Evolutionary conservation across 495 filamentous ascomycete genomes (phyloP).

Genomic region (Aspergillus hancockii): DNA sequence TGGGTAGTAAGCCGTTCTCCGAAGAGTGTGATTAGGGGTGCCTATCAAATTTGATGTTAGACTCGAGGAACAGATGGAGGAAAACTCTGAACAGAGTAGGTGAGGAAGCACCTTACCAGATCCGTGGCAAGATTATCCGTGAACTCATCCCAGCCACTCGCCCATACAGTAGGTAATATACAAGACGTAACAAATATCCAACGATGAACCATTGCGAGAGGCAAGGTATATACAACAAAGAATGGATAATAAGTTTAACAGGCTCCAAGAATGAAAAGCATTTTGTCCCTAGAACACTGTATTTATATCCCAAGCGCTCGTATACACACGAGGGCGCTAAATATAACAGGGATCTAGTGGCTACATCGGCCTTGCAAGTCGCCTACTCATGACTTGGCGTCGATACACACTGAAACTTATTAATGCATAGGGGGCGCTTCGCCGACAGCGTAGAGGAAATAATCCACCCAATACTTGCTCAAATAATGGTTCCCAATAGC

Average conservation of each 20-base stretch:
- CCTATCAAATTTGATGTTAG: constrained; percentile 23
- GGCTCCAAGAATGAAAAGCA: not conserved
- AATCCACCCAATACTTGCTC: not conserved
- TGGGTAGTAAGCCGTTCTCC: constrained; percentile 59
- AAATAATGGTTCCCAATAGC: not conserved
- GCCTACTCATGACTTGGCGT: constrained; percentile 18
- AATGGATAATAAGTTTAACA: not conserved
- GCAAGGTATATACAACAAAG: constrained; percentile 5
- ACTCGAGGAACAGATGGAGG: too few species aligned
- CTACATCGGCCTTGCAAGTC: constrained; percentile 8
- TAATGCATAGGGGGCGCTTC: constrained; percentile 4
- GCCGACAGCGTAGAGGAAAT: not conserved
- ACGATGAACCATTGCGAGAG: constrained; percentile 11
- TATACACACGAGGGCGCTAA: not conserved
- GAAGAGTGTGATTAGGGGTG: constrained; percentile 54
- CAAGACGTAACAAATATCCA: constrained; percentile 23
- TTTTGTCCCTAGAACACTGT: not conserved
- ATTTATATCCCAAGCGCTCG: not conserved
- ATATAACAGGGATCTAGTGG: not conserved
- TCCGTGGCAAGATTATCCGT: constrained; percentile 54
- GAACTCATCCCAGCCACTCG: constrained; percentile 49
- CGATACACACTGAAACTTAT: not conserved
- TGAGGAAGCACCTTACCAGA: constrained; percentile 33
- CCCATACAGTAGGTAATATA: constrained; percentile 22
- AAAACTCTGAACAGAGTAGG: too few species aligned